These are phyloP conservation scores for Botrytis byssoidea DNA, from an alignment of 2,329 filamentous ascomycete species.

Conservation along the genomic window DNA sequence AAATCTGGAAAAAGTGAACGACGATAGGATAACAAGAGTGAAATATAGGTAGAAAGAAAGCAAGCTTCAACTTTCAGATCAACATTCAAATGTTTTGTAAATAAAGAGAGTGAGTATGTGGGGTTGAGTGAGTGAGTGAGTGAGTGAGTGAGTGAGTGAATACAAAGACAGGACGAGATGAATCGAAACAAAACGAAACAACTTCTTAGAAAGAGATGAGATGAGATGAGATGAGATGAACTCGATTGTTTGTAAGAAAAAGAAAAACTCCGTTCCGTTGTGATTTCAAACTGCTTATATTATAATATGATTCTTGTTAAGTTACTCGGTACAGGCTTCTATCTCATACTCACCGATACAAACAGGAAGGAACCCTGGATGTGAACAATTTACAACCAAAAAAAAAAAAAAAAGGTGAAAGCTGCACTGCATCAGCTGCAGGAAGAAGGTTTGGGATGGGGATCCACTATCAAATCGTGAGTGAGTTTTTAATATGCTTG, in stretches of 20 bases:
- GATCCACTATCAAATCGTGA: background rate
- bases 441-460: background rate
- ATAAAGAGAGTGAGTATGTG: background rate
- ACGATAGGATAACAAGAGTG: background rate
- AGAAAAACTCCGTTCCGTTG: background rate
- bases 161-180: background rate
- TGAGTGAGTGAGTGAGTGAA: background rate
- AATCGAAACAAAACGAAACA: background rate
- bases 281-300: background rate
- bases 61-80: background rate
- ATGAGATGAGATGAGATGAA: background rate
- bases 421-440: background rate
- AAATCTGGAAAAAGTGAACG: background rate
- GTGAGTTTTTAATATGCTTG: background rate
- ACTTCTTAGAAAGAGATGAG: background rate
- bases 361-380: constrained; percentile 15
- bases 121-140: background rate
- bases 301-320: background rate
- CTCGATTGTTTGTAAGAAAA: constrained; percentile 6
- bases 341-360: background rate
- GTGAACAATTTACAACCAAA: background rate
- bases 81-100: background rate
- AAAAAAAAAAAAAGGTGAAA: background rate
- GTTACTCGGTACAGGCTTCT: background rate
- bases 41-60: background rate